Base-by-base conservation (phyloP, 768 basidiomycete species). In the Macrolepiota dolichaula region DNA sequence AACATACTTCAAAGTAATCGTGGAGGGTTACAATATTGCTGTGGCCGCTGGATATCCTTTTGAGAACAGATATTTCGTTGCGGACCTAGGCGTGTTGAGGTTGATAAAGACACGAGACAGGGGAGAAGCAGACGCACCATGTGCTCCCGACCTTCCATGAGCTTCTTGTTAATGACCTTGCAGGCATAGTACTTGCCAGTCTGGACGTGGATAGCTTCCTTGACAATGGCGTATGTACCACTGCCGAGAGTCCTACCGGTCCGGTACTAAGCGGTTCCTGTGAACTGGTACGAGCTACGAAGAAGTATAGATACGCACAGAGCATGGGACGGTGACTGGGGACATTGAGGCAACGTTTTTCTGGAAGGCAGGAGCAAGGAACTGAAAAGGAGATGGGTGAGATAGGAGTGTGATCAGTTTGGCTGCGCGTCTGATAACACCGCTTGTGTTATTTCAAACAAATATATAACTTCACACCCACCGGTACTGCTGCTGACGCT, bases 101-200 rank as follows among this genome's bases (percentile, higher is more conserved):
- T 47, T 2, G 22, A 49, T 49, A 49, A 4, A 27, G 47, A 46
- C 35, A 25, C 50, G 49, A 13, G 27, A 51, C 37, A 52, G 61
- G 57, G 44, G 62, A 46, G 42, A 38, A 59, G 52, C 6, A 32
- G 38, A 70, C 86, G 66, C 22, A 95, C 96, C 96, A 99, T 98
- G 72, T 96, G 88, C 76, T 98, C 96, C 64, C 96, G 82, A 4
- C 96, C 96, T 72, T 96, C 92, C 95, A 97, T 97, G 61, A 97
- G 85, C 70, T 96, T 94, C 83, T 98, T 98, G 86, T 96, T 98
- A 77, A 98, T 95, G 69, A 98, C 97, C 76, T 99, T 99, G 85
- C 96, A 98, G 22, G 96, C 97, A 80, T 90, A 98, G 77, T 96
- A 96, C 73, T 97, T 85, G 62, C 80, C 80, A 1, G 94, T 94